Percentiles rank a stretch among this genome's conserved stretches.
Evolutionary conservation across 176 grass and related monocot species (phyloP).

Genomic region (Lolium perenne): DNA sequence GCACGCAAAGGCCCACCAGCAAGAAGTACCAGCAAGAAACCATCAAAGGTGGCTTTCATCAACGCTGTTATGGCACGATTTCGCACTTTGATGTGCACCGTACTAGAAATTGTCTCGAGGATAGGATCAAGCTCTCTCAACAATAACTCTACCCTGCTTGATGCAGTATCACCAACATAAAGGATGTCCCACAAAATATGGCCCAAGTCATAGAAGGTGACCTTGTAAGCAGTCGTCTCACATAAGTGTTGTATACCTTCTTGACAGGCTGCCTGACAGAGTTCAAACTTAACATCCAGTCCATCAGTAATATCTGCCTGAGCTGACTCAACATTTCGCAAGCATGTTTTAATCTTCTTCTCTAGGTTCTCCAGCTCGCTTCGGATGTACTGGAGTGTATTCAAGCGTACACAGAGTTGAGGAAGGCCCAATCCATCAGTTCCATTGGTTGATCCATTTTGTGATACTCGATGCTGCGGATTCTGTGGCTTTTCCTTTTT

Average conservation of each 20-base stretch:
- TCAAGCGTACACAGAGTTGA: slow-evolving; percentile 91
- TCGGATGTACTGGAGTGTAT: slow-evolving; percentile 81
- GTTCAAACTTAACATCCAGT: slow-evolving; percentile 88
- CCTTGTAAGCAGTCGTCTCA: slow-evolving; percentile 93
- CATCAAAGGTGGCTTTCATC: slow-evolving; percentile 96
- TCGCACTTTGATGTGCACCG: slow-evolving; percentile 81
- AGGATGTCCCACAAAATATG: slow-evolving; percentile 86
- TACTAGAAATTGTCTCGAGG: slow-evolving; percentile 86
- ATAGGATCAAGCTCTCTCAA: slow-evolving; percentile 82
- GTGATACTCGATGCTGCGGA: slow-evolving; percentile 66
- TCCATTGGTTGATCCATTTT: slow-evolving; percentile 72
- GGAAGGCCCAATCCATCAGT: slow-evolving; percentile 64
- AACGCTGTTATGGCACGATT: slow-evolving; percentile 88
- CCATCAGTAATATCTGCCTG: slow-evolving; percentile 88
- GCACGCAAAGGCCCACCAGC: slow-evolving; percentile 82
- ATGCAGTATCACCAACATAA: slow-evolving; percentile 67
- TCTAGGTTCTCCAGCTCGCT: slow-evolving; percentile 84
- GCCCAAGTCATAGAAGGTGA: slow-evolving; percentile 80
- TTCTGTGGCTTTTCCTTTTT: slow-evolving; percentile 86
- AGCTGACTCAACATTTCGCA: slow-evolving; percentile 92
- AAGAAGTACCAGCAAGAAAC: slow-evolving; percentile 92
- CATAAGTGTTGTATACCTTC: slow-evolving; percentile 87
- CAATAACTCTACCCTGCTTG: slow-evolving; percentile 73
- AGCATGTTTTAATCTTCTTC: slow-evolving; percentile 93
- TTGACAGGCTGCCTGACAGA: slow-evolving; percentile 77